Base-by-base conservation (phyloP, 768 basidiomycete genomes). In the Tylopilus vinaceipallidus region DNA sequence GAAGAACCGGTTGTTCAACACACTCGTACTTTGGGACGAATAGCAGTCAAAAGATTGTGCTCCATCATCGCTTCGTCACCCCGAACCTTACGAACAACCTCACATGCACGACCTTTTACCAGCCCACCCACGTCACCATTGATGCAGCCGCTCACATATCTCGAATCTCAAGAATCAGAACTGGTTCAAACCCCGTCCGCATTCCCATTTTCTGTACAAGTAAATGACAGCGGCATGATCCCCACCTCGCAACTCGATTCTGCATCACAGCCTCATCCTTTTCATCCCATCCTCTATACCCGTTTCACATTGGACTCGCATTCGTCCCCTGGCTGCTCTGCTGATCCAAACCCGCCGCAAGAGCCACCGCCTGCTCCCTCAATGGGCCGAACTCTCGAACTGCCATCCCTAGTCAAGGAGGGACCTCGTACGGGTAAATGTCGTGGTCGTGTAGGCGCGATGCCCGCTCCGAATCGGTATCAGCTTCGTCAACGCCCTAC, bases 161-260 rank as follows among this genome's bases (percentile, higher is more conserved):
- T 53, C 19, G 50, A 67, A 47, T 78, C 79, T 7, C 76, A 80
- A 58, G 75, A 73, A 24, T 70, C 74, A 3, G 76, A 78, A 17
- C 62, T 65, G 45, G 64, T 82, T 47, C 69, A 74, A 37, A 80
- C 83, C 1, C 82, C 84, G 11, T 47, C 76, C 26, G 70, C 33
- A 29, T 48, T 56, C 43, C 65, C 67, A 13, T 54, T 65, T 26
- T 50, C 56, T 35, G 42, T 64, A 73, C 64, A 63, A 26, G 53
- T 69, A 24, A 47, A 58, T 19, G 63, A 71, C 51, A 62, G 59
- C 10, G 70, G 64, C 53, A 59, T 62, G 32, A 49, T 70, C 3
- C 66, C 75, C 26, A 47, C 66, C 10, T 73, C 75, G 6, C 73
- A 73, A 54, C 56, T 73, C 20, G 71, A 75, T 46, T 26, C 65